Conservation (phyloP, 2,329 filamentous ascomycete genomes). For the Nemania sp. region DNA sequence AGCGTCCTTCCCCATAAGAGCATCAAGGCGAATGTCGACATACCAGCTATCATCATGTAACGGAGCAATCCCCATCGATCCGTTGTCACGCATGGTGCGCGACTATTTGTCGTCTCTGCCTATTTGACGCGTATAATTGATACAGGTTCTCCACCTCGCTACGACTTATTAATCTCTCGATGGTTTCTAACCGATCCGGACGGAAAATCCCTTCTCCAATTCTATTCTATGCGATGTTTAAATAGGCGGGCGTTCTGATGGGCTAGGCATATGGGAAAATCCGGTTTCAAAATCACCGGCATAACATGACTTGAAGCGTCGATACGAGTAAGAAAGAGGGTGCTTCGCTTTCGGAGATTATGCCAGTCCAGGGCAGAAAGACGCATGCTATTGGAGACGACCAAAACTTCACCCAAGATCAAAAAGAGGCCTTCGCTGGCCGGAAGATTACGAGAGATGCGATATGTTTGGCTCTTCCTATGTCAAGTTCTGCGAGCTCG, state of each 20-base stretch:
- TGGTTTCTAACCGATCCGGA: constrained; percentile 23
- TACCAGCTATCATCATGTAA: constrained; percentile 71
- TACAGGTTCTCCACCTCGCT: constrained; percentile 22
- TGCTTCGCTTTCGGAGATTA: background rate
- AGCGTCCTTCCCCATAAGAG: constrained; percentile 96
- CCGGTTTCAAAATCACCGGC: constrained; percentile 8
- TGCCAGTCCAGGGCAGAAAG: constrained; percentile 1
- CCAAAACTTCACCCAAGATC: background rate
- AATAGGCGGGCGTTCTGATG: constrained; percentile 26
- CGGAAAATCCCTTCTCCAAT: constrained; percentile 37
- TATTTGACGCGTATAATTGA: constrained; percentile 32
- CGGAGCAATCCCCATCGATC: constrained; percentile 1
- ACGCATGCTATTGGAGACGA: background rate
- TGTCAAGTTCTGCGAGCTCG: constrained; percentile 13
- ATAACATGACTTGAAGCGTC: constrained; percentile 9
- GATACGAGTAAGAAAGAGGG: constrained; percentile 7
- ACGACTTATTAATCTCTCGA: constrained; percentile 37
- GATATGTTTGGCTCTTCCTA: constrained; percentile 8
- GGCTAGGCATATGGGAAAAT: constrained; percentile 24
- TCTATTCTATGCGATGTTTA: constrained; percentile 25
- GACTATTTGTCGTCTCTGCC: background rate
- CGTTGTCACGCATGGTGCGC: background rate
- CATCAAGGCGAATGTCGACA: constrained; percentile 97
- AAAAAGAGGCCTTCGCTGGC: background rate
- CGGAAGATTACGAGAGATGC: constrained; percentile 5